Base-by-base conservation (phyloP, 345 rosid genomes). In the Pelargonium nanum region DNA sequence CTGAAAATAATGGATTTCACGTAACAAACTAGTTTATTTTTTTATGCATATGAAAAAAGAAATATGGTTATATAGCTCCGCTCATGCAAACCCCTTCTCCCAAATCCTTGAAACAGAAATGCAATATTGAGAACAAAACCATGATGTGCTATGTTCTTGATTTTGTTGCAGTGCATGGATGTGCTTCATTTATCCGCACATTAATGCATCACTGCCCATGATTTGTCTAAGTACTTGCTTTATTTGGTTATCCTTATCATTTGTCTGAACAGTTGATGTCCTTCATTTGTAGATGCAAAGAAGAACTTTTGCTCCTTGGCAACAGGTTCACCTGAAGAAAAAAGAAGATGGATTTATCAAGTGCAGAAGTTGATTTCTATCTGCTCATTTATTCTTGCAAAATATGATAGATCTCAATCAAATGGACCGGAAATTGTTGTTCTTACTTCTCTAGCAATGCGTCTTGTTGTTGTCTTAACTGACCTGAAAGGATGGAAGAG, bases 401-500 rank as follows among this genome's bases (percentile, higher is more conserved):
- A 79, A 68, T 79, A 77, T 71, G 80, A 75, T 71, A 69, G 61
- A 48, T 71, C 82, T 40, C 65, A 22, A 70, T 66, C 75, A 19
- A 65, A 62, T 63, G 65, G 73, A 24, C 76, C 73, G 64, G 80
- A 81, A 75, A 26, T 80, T 56, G 34, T 74, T 68, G 75, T 66
- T 70, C 85, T 85, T 56, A 72, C 72, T 56, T 81, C 89, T 48
- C 77, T 85, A 51, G 74, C 83, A 22, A 77, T 92, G 78, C 95
- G 82, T 63, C 72, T 87, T 70, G 69, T 80, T 57, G 83, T 87
- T 52, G 68, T 81, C 56, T 78, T 89, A 61, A 89, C 91, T 62
- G 95, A 92, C 79, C 57, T 71, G 62, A 89, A 89, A 65, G 81
- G 74, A 53, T 89, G 97, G 97, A 87, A 73, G 75, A 66, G 72